Percentiles rank a stretch among this genome's conserved stretches.
phyloP scores from a whole-genome alignment of 2,329 filamentous ascomycete species.

The Taxawa tesnikishii region DNA sequence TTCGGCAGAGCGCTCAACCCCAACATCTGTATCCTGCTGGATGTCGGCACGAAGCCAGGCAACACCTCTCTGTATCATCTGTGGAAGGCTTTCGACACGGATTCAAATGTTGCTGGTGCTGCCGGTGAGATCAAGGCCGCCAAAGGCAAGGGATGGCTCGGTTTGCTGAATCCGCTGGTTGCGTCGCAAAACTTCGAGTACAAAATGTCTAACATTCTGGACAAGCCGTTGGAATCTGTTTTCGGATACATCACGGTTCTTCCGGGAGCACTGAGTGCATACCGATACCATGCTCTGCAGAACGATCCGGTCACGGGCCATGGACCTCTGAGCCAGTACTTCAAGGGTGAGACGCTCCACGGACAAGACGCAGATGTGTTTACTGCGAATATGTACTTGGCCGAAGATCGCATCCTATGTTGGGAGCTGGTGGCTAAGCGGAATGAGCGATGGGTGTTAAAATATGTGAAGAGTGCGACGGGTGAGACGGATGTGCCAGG shows the following conservation, averaged over 20 bases:
- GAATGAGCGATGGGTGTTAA: conserved; percentile 90
- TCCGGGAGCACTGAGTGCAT: conserved; percentile 87
- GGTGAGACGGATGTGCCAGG: conserved; percentile 96
- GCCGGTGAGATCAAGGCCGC: conserved; percentile 97
- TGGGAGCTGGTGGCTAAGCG: conserved; percentile 95
- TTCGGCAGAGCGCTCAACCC: conserved; percentile 87
- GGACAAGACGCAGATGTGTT: conserved; percentile 95
- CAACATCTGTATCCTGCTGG: conserved; percentile 91
- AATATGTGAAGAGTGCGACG: conserved; percentile 92
- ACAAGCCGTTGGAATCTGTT: conserved; percentile 92
- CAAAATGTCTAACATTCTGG: conserved; percentile 98
- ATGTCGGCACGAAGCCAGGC: conserved; percentile 88
- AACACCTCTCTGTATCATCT: conserved; percentile 88
- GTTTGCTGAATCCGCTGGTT: conserved; percentile 84
- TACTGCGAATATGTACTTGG: conserved; percentile 91
- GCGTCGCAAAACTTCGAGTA: conserved; percentile 99
- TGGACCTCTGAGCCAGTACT: conserved; percentile 92
- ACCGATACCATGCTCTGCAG: conserved; percentile 88
- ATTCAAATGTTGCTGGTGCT: conserved; percentile 92
- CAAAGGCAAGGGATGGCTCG: conserved; percentile 72
- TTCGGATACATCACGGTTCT: conserved; percentile 98
- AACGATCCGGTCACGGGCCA: conserved; percentile 85
- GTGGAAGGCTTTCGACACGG: conserved; percentile 97
- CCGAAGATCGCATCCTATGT: conserved; percentile 80
- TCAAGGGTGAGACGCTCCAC: conserved; percentile 96